These are phyloP conservation scores for Paxillus ammoniavirescens DNA, from an alignment of 768 basidiomycete species.

Conservation along the genomic window DNA sequence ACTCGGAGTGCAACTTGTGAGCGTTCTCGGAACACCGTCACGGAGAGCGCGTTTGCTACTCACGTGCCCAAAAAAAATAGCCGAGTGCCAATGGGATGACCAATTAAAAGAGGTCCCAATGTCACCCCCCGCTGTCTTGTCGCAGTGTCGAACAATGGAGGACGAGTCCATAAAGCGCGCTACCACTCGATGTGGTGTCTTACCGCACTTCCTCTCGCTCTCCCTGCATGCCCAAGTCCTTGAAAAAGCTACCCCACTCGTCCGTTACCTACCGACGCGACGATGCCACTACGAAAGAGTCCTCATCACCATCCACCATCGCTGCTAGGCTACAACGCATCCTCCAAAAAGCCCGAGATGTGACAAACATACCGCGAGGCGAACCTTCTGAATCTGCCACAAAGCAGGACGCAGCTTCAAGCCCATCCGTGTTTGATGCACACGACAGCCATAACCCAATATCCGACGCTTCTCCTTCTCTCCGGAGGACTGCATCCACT, in stretches of 20 bases:
- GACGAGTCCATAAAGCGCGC: background rate
- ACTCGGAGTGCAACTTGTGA: constrained; percentile 11
- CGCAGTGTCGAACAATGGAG: background rate
- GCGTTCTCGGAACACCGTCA: no score
- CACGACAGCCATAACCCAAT: constrained; percentile 2
- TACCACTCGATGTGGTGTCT: background rate
- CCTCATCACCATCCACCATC: background rate
- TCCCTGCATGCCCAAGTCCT: background rate
- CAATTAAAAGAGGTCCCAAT: no score
- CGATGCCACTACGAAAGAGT: background rate
- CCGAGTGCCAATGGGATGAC: no score
- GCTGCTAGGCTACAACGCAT: background rate
- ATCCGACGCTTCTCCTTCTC: constrained; percentile 1
- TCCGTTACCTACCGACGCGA: background rate
- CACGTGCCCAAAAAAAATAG: no score
- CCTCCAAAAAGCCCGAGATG: background rate
- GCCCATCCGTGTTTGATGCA: background rate
- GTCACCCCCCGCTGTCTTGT: background rate
- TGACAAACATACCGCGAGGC: background rate
- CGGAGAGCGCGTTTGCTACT: no score
- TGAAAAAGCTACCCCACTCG: background rate
- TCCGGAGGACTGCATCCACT: constrained; percentile 18
- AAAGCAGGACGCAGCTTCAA: background rate
- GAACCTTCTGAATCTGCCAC: background rate
- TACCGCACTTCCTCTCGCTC: background rate